Evolutionary conservation across 148 eudicot genomes (phyloP).

Genomic region (Suaeda aralocaspica): DNA sequence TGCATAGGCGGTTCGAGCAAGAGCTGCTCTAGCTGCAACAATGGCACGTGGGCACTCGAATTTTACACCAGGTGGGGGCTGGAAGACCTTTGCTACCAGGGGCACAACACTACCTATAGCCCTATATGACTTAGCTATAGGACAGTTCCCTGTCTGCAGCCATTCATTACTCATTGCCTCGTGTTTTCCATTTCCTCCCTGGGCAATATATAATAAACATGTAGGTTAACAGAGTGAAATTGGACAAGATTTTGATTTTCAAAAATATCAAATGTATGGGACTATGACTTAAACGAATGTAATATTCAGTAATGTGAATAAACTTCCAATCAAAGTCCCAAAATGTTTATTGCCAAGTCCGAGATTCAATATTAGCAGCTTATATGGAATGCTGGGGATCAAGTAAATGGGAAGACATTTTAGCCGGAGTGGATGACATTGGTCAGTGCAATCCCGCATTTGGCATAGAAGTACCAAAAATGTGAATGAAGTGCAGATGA

Average conservation of each 20-base stretch:
- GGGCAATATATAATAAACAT: constrained; percentile 10
- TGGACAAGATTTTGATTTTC: not conserved
- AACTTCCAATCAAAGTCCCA: not conserved
- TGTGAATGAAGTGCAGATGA: not conserved
- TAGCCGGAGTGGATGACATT: not conserved
- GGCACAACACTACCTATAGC: constrained; percentile 84
- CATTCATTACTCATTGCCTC: constrained; percentile 87
- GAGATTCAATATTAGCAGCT: not conserved
- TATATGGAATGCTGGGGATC: not conserved
- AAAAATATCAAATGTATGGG: not conserved
- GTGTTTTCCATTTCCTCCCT: constrained; percentile 73
- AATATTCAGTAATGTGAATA: not conserved
- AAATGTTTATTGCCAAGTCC: not conserved
- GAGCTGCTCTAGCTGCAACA: constrained; percentile 81
- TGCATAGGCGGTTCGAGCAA: constrained; percentile 78
- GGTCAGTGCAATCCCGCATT: not conserved
- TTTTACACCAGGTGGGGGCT: constrained; percentile 84
- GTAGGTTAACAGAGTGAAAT: not conserved
- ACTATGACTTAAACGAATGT: not conserved
- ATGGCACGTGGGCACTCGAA: constrained; percentile 71
- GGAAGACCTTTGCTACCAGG: constrained; percentile 78
- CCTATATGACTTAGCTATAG: constrained; percentile 86
- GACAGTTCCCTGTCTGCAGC: constrained; percentile 84
- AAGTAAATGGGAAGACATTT: not conserved
- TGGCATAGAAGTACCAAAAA: not conserved